phyloP scores from a whole-genome alignment of 78 protist species.

The Pelomyxa schiedti region DNA sequence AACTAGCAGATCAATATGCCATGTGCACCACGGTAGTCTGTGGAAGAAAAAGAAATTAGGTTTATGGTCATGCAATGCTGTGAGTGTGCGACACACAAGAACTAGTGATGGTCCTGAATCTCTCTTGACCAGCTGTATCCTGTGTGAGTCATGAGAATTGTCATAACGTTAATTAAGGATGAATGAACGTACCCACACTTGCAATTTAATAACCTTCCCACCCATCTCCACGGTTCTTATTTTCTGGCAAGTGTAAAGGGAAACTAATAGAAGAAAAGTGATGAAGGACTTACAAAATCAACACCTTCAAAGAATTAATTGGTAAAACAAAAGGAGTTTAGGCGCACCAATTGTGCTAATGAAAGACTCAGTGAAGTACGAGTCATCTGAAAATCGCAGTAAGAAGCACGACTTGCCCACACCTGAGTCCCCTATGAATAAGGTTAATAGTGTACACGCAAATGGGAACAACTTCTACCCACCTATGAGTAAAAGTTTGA shows the following conservation, averaged over 20 bases:
- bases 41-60: too few species aligned
- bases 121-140: slow-evolving; percentile 62
- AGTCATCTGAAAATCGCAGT: background rate
- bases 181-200: too few species aligned
- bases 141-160: too few species aligned
- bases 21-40: too few species aligned
- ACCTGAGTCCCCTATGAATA: background rate
- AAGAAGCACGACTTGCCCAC: slow-evolving; percentile 1
- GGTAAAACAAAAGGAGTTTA: too few species aligned
- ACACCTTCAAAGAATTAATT: background rate
- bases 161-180: too few species aligned
- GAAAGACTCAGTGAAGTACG: background rate
- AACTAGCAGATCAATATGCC: too few species aligned
- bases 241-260: too few species aligned
- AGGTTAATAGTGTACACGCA: background rate
- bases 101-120: slow-evolving; percentile 30
- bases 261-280: too few species aligned
- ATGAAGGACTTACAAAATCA: too few species aligned
- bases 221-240: slow-evolving; percentile 10
- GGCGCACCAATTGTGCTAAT: background rate
- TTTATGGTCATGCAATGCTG: too few species aligned
- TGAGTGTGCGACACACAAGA: too few species aligned
- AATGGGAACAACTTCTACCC: background rate
- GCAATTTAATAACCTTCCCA: slow-evolving; percentile 32
- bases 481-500: background rate